Base-by-base conservation (phyloP, 2,329 filamentous ascomycete genomes). In the Fusarium nelsonii region DNA sequence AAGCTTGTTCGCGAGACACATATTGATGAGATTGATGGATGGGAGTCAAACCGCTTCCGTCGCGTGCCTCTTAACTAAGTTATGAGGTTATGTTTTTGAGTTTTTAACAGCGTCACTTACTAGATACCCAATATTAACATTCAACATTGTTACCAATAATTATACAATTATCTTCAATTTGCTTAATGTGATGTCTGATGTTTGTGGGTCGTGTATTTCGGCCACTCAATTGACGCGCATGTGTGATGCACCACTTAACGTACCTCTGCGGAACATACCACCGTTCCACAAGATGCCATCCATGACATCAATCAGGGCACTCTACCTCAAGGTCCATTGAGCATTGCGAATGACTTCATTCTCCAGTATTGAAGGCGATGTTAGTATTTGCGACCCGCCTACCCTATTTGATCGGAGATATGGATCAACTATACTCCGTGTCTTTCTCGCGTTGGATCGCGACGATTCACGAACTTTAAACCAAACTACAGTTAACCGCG, bases 1-100 rank as follows among this genome's bases (percentile, higher is more conserved):
- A 81, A 86, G 70, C 80, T 91, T 11, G 81, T 87, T 4, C 82
- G 85, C 58, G 84, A 89, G 76, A 82, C 79, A 0, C 75, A 83
- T 3, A 76, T 90, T 9, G 85, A 88, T 63, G 82, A 82, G 0
- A 82, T 86, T 41, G 88, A 91, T 74, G 88, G 89, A 3, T 91
- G 89, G 89, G 87, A 88, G 69, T 80, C 85, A 33, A 87, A 80
- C 55, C 81, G 85, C 4, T 89, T 90, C 72, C 77, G 81, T 3
- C 81, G 75, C 59, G 75, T 80, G 64, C 84, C 85, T 7, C 56
- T 64, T n/a, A 16, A 63, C 18, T 58, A 64, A 28, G 23, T 11
- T 5, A 18, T 32, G 28, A 23, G 14, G 20, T 43, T 41, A 28
- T 36, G 8, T 65, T 45, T 44, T 55, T 32, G 37, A 64, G 45